Evolutionary conservation across 139 green algal species (phyloP), one percentile per base, ranked within the genome.

Genomic region (Volvox reticuliferus): DNA sequence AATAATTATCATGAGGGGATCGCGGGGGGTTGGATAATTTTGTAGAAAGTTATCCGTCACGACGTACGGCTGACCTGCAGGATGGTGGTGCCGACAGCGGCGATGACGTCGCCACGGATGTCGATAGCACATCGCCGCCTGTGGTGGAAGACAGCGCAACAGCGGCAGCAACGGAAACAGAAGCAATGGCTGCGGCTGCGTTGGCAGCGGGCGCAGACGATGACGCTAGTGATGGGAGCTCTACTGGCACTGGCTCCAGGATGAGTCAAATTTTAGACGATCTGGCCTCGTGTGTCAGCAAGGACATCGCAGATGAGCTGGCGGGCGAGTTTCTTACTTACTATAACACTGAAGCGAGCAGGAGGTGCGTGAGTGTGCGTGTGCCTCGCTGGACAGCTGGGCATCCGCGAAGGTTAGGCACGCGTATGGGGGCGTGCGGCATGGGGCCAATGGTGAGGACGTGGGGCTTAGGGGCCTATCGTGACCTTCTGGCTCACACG

Each of bases 271-370:
- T 99, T 20, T 78, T 99, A 28, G 62, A 83, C 0, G 93, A 95
- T 17, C 93, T 99, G 80, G 90, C 92, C 0, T 92, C 82, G 30
- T 98, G 96, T 85, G 94, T 98, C 14, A 98, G 91, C 80, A 63
- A 94, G 44, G 97, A 99, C 50, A 77, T 97, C 65, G 82, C 94
- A 33, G 98, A 99, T 78, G 94, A 98, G 80, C 84, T 99, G 35
- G 92, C 96, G 1, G 87, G 98, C 17, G n/a, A 96, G 98, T 65
- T 99, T 99, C 92, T 99, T n/a, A n/a, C 96, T 92, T 99, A 97
- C 91, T 63, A 94, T 82, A 98, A 97, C 93, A 96, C 85, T 88
- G 98, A 99, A 92, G 95, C 86, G 0, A 94, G 94, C 17, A 82
- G 97, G 9, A 97, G 94, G 91, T 81, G 94, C 68, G 93, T 97